phyloP scores from a whole-genome alignment of 2,329 filamentous ascomycete genomes.

The Colletotrichum incanum region DNA sequence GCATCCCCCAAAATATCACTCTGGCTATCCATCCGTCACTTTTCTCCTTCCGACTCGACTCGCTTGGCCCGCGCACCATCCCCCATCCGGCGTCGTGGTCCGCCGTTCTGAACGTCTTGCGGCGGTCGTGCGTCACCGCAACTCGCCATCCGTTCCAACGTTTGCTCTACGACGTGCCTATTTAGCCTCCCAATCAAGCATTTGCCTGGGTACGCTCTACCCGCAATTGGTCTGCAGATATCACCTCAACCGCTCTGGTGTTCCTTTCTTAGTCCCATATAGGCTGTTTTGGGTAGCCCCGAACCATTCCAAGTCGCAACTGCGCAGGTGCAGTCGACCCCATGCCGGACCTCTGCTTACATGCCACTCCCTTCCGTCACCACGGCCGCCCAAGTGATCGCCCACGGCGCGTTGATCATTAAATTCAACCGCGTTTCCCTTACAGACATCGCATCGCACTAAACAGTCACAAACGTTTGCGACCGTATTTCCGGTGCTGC shows the following conservation, averaged over 20 bases:
- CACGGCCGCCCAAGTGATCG: background rate
- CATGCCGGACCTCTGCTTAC: background rate
- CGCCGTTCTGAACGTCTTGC: background rate
- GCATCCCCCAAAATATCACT: background rate
- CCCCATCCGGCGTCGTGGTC: background rate
- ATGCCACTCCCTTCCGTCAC: background rate
- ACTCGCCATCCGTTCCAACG: background rate
- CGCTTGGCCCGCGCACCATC: background rate
- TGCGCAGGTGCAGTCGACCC: background rate
- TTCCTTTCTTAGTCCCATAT: background rate
- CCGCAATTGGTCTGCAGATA: background rate
- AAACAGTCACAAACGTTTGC: background rate
- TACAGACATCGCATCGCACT: background rate
- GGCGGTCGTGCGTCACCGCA: background rate
- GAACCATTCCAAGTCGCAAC: background rate
- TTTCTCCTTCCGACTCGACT: background rate
- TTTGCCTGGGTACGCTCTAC: background rate
- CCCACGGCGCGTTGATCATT: background rate
- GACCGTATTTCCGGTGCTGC: background rate
- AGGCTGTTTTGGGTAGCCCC: background rate
- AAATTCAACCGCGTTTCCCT: background rate
- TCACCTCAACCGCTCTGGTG: background rate
- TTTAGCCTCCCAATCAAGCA: slow-evolving; percentile 21
- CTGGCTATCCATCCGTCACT: background rate
- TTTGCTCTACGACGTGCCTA: background rate